Evolutionary conservation across 768 basidiomycete genomes (phyloP).

Genomic region (Leccinum variicolor): DNA sequence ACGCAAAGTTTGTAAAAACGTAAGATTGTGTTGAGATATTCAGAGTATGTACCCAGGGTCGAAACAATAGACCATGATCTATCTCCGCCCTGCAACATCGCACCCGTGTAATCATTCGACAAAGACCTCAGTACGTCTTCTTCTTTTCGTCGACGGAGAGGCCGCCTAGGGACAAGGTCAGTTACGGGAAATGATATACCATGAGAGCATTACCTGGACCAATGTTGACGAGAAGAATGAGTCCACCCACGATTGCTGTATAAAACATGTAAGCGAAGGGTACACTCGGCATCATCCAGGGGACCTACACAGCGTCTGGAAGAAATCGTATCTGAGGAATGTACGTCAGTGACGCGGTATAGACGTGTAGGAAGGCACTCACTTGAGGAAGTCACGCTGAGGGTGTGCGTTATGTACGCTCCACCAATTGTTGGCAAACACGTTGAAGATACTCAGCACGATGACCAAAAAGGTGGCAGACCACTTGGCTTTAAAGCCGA

Average conservation of each 20-base stretch:
- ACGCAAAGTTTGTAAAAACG: not conserved
- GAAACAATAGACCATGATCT: slow-evolving; percentile 4
- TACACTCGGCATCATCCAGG: not conserved
- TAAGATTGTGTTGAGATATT: slow-evolving; percentile 17
- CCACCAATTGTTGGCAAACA: slow-evolving; percentile 99
- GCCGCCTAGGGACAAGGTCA: slow-evolving; percentile 56
- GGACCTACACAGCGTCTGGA: slow-evolving; percentile 84
- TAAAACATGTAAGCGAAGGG: slow-evolving; percentile 8
- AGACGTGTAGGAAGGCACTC: slow-evolving; percentile 27
- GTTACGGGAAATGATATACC: not conserved
- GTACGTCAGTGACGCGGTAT: slow-evolving; percentile 20
- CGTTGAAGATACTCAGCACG: slow-evolving; percentile 91
- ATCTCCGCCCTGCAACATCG: slow-evolving; percentile 4
- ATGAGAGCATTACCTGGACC: slow-evolving; percentile 69
- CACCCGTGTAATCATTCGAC: not conserved
- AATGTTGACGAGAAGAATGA: slow-evolving; percentile 97
- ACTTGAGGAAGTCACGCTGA: slow-evolving; percentile 98
- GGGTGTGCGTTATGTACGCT: slow-evolving; percentile 88
- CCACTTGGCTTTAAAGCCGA: slow-evolving; percentile 99
- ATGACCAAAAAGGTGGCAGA: slow-evolving; percentile 94
- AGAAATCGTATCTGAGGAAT: slow-evolving; percentile 86
- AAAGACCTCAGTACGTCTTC: slow-evolving; percentile 67
- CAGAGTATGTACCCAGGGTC: slow-evolving; percentile 18
- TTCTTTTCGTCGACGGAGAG: slow-evolving; percentile 99
- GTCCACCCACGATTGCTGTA: slow-evolving; percentile 89